Conservation (phyloP, 768 basidiomycete genomes). For the Pulveroboletus ravenelii region DNA sequence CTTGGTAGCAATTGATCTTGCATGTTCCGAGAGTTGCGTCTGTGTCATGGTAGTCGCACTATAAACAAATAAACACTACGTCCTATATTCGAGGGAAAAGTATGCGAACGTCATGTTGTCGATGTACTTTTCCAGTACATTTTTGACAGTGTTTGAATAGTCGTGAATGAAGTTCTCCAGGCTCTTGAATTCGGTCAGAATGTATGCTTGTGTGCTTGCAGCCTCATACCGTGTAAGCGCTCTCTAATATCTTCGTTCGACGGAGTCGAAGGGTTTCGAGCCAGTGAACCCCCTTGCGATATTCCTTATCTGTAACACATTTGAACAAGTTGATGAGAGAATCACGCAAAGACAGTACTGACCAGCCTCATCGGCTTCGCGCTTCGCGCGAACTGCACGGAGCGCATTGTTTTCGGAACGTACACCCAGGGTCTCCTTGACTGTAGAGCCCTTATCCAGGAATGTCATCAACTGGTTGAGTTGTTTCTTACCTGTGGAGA, state of each 20-base stretch:
- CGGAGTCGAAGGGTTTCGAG: conserved; percentile 84
- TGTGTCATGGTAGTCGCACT: conserved; percentile 78
- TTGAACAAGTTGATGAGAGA: conserved; percentile 1
- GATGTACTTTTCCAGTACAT: conserved; percentile 63
- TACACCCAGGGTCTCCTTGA: conserved; percentile 55
- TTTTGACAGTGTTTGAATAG: conserved; percentile 57
- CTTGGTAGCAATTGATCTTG: conserved; percentile 53
- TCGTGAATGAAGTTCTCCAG: conserved; percentile 77
- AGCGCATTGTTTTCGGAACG: conserved; percentile 62
- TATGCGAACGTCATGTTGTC: conserved; percentile 63
- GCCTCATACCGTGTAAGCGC: conserved; percentile 65
- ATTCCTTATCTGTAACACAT: conserved; percentile 68
- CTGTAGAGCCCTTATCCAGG: conserved; percentile 68
- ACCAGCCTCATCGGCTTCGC: conserved; percentile 92
- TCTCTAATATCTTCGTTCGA: conserved; percentile 75
- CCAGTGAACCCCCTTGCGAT: conserved; percentile 86
- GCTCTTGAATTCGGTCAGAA: conserved; percentile 46
- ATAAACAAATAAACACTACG: conserved; percentile 1
- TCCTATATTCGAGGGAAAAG: background rate
- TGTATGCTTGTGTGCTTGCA: background rate
- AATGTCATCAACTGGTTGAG: conserved; percentile 83
- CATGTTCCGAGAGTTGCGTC: conserved; percentile 66
- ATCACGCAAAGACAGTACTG: conserved; percentile 13
- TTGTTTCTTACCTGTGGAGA: conserved; percentile 67
- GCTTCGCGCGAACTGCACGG: conserved; percentile 73